phyloP scores from a whole-genome alignment of 2,329 filamentous ascomycete species.

The Akanthomyces muscarius region DNA sequence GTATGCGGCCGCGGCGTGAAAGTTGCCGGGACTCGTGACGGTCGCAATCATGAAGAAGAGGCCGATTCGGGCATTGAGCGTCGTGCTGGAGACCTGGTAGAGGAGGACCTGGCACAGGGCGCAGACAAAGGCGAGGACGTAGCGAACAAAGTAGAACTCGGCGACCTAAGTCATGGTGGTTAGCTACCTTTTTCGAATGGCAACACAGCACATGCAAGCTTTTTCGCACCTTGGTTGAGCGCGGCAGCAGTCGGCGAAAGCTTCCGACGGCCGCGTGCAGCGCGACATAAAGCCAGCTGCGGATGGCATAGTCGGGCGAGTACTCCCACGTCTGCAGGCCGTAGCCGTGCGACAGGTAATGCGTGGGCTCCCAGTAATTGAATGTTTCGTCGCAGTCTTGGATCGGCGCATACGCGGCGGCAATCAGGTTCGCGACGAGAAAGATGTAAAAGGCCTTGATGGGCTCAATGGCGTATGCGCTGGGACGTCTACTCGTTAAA shows the following conservation, averaged over 20 bases:
- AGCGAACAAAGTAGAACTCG: slow-evolving; percentile 87
- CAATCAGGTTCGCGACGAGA: slow-evolving; percentile 66
- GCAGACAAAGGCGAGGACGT: slow-evolving; percentile 69
- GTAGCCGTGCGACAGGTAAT: slow-evolving; percentile 89
- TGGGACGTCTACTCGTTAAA: slow-evolving; percentile 37
- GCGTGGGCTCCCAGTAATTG: slow-evolving; percentile 98
- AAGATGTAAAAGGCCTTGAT: slow-evolving; percentile 79
- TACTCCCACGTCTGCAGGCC: slow-evolving; percentile 99
- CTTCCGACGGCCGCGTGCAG: slow-evolving; percentile 73
- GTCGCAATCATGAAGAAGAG: slow-evolving; percentile 77
- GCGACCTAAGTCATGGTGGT: slow-evolving; percentile 38
- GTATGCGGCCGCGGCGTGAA: slow-evolving; percentile 82
- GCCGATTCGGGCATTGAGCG: slow-evolving; percentile 77
- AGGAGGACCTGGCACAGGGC: slow-evolving; percentile 78
- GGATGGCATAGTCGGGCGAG: slow-evolving; percentile 88
- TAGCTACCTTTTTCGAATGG: neutral
- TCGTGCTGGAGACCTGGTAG: slow-evolving; percentile 71
- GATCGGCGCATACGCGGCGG: slow-evolving; percentile 81
- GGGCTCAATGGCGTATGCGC: slow-evolving; percentile 62
- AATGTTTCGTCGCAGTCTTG: slow-evolving; percentile 98
- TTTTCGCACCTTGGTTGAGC: slow-evolving; percentile 50
- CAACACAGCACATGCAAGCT: too few species aligned
- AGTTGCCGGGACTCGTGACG: slow-evolving; percentile 82
- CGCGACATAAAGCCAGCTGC: slow-evolving; percentile 87
- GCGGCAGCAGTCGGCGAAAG: slow-evolving; percentile 59